Evolutionary conservation across 1,139 yeast genomes (phyloP), one percentile per base, ranked within the genome.

Genomic region (Yamadazyma blattariae): DNA sequence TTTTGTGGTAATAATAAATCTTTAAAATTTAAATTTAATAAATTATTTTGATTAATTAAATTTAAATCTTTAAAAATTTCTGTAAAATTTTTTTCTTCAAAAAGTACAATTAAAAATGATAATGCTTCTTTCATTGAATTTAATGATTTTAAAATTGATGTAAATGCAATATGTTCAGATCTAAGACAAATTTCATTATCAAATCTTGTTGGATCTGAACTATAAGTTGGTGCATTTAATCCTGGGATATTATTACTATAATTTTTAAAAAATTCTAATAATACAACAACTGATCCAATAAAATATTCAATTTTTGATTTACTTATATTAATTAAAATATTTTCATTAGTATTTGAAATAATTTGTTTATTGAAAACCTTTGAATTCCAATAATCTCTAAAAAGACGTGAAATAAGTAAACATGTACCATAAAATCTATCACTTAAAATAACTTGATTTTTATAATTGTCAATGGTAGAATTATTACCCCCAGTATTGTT

Each of bases 391-490:
- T 79, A 67, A 23, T 81, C 82, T 44, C 94, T 73, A 47, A 92
- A 77, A 15, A 89, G 61, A 50, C 98, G 76, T 1, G 96, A 74
- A 25, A 89, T 64, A 40, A 90, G 74, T 29, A 89, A 72, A 14
- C 94, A 82, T n/a, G 89, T 76, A 34, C 97, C 97, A 57, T 88
- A 92, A 51, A 90, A 89, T 45, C 97, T 70, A 47, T 96, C 96
- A 61, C 96, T 86, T 44, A 92, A 71, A 24, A 87, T 77, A 8
- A 92, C 96, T 52, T 83, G 82, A 46, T 38, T 36, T 10, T 30
- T 30, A 9, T 36, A 15, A 17, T 31, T 22, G 27, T 13, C n/a
- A n/a, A 14, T 17, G 7, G 27, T 8, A 7, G 27, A n/a, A n/a
- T n/a, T n/a, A n/a, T n/a, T 25, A n/a, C n/a, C 8, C 24, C 9